Evolutionary conservation across 805 yeast genomes (phyloP).

Genomic region (Ogataea allantospora): DNA sequence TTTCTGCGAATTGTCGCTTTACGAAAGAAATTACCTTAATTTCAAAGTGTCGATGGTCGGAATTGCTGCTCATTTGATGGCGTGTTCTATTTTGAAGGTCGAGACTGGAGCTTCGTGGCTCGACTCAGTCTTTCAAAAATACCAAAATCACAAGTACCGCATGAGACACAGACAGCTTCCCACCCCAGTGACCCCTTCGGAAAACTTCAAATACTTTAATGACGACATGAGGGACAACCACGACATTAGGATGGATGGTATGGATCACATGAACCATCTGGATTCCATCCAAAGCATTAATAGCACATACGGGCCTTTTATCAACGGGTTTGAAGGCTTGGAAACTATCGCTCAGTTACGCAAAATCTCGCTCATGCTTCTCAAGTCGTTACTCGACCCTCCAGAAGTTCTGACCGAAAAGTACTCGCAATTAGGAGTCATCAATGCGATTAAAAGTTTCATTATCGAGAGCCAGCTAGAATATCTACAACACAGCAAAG

Average conservation of each 20-base stretch:
- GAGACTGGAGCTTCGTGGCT: slow-evolving; percentile 42
- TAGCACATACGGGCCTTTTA: slow-evolving; percentile 46
- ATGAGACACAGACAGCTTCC: slow-evolving; percentile 18
- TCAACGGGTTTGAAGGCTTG: slow-evolving; percentile 45
- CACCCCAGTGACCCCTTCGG: slow-evolving; percentile 29
- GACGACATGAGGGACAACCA: slow-evolving; percentile 19
- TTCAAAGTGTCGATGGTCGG: slow-evolving; percentile 46
- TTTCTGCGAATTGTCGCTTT: slow-evolving; percentile 52
- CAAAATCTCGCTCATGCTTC: slow-evolving; percentile 42
- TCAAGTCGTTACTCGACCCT: slow-evolving; percentile 42
- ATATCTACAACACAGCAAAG: slow-evolving; percentile 19
- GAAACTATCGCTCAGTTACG: slow-evolving; percentile 40
- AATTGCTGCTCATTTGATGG: slow-evolving; percentile 50
- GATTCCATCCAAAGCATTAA: slow-evolving; percentile 28
- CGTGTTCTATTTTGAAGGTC: slow-evolving; percentile 52
- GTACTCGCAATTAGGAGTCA: slow-evolving; percentile 51
- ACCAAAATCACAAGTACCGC: slow-evolving; percentile 14
- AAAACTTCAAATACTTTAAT: slow-evolving; percentile 17
- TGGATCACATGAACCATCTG: background rate
- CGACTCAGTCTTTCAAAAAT: slow-evolving; percentile 21
- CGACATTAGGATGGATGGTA: slow-evolving; percentile 14
- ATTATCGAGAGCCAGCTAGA: slow-evolving; percentile 27
- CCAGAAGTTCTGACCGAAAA: slow-evolving; percentile 53
- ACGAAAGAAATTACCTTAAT: slow-evolving; percentile 44
- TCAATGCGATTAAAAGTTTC: slow-evolving; percentile 41